Base-by-base conservation (phyloP, 164 flowering plant species). In the Platanus orientalis region DNA sequence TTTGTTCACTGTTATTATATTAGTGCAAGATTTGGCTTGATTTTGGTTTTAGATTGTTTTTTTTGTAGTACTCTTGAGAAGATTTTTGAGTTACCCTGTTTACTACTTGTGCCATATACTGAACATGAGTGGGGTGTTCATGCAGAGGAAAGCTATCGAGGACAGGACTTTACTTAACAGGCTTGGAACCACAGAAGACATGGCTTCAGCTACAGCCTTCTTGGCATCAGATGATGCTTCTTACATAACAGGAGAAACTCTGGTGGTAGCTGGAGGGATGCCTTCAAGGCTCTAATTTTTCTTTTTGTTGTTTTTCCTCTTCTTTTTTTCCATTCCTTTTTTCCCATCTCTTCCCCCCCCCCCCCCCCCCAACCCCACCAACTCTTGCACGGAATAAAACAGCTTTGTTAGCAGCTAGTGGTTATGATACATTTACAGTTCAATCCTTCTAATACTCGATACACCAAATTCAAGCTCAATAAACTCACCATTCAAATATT, bases 171-270 rank as follows among this genome's bases (percentile, higher is more conserved):
- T 82, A 28, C 84, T 91, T 19, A 74, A 78, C 47, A 81, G 95
- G 73, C 88, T 87, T 27, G 98, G 98, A 44, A 94, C 96, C 32
- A 79, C 91, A n/a, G 82, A 74, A 54, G 98, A 91, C 75, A 91
- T 94, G 92, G 98, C 90, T 63, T 81, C 96, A 4, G 95, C 98
- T 2, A 71, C 81, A 27, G 96, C 97, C 27, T 94, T 86, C 72
- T 67, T 94, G 83, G 97, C 93, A 48, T 93, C 97, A 16, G 98
- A 93, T 64, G 98, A 93, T 54, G 96, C 97, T 65, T 78, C 95
- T 65, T 93, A 87, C 57, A 81, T 93, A 14, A 93, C 98, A 0
- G 97, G 98, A 50, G 98, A 94, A 75, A 89, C 86, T 28, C 39
- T 94, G 52, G 86, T 94, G 29, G 98, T 89, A 28, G 89, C 91